These are phyloP conservation scores for Nakataea oryzae DNA, from an alignment of 2,329 filamentous ascomycete species.

Conservation along the genomic window DNA sequence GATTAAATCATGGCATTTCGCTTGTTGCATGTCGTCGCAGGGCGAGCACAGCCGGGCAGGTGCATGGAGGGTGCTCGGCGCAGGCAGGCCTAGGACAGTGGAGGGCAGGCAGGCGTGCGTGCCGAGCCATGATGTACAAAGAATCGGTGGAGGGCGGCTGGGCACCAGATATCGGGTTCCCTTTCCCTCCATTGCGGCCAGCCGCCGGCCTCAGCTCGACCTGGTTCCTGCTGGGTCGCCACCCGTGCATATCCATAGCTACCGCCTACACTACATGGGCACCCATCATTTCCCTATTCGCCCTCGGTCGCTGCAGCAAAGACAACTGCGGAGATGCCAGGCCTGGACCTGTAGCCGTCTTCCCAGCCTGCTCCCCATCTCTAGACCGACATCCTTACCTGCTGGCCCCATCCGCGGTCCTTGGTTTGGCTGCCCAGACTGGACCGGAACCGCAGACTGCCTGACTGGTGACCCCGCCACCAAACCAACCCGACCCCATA, in stretches of 20 bases:
- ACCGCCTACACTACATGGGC: too few relatives aligned
- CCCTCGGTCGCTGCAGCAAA: background rate
- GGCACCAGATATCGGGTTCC: too few relatives aligned
- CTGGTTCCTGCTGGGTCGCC: background rate
- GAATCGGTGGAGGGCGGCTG: background rate
- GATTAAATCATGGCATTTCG: too few relatives aligned
- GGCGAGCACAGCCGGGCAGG: too few relatives aligned
- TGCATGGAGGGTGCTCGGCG: background rate
- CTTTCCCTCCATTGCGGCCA: too few relatives aligned
- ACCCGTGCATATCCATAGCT: background rate
- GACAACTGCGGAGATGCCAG: background rate
- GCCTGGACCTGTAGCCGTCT: background rate
- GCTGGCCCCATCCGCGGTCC: too few relatives aligned
- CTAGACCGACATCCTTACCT: background rate
- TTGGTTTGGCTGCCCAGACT: background rate
- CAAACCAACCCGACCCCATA: background rate
- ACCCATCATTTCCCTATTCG: too few relatives aligned
- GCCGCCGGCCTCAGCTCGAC: too few relatives aligned
- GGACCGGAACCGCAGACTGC: background rate
- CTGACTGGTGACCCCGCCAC: background rate
- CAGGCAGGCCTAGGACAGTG: background rate
- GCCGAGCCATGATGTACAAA: background rate
- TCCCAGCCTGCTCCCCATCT: background rate
- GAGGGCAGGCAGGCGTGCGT: background rate
- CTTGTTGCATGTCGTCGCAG: too few relatives aligned